Percentiles rank a stretch among this genome's conserved stretches.
Evolutionary conservation across 495 filamentous ascomycete species (phyloP).

Genomic region (Neurospora hispaniola): DNA sequence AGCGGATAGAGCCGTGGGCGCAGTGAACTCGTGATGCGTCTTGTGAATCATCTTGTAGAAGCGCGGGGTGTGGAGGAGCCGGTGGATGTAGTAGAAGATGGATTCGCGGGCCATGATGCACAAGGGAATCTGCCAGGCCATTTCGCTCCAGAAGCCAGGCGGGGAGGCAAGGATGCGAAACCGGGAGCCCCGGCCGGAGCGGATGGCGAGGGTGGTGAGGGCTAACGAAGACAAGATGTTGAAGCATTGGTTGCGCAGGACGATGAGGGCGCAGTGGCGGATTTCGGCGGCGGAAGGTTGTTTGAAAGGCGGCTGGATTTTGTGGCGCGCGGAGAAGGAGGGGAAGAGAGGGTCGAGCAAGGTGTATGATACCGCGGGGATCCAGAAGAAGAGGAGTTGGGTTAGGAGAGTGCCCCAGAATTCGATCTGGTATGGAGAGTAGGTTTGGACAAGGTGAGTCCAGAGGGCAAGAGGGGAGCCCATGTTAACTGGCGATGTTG

Average conservation of each 20-base stretch:
- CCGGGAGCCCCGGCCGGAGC: slow-evolving; percentile 16
- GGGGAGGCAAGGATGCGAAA: slow-evolving; percentile 26
- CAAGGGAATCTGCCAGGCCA: slow-evolving; percentile 35
- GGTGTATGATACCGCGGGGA: slow-evolving; percentile 35
- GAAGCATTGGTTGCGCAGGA: slow-evolving; percentile 37
- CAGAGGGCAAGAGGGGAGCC: slow-evolving; percentile 4
- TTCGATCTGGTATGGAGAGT: slow-evolving; percentile 18
- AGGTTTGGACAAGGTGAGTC: slow-evolving; percentile 10
- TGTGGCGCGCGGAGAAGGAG: slow-evolving; percentile 40
- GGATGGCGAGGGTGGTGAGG: slow-evolving; percentile 14
- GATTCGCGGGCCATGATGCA: slow-evolving; percentile 39
- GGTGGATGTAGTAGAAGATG: slow-evolving; percentile 47
- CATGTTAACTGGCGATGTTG: neutral
- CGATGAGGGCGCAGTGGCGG: slow-evolving; percentile 33
- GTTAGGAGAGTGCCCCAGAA: slow-evolving; percentile 35
- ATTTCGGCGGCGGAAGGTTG: slow-evolving; percentile 39
- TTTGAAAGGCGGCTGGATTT: slow-evolving; percentile 43
- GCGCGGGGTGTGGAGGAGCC: slow-evolving; percentile 39
- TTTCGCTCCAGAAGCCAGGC: slow-evolving; percentile 16
- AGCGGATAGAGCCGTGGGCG: slow-evolving; percentile 46
- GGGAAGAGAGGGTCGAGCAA: slow-evolving; percentile 34
- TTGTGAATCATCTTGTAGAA: slow-evolving; percentile 47
- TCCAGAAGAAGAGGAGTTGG: slow-evolving; percentile 42
- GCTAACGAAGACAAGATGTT: slow-evolving; percentile 27
- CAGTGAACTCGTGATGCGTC: slow-evolving; percentile 46